Conservation (phyloP, 108 stramenopile genomes). For the Cylindrotheca closterium region DNA sequence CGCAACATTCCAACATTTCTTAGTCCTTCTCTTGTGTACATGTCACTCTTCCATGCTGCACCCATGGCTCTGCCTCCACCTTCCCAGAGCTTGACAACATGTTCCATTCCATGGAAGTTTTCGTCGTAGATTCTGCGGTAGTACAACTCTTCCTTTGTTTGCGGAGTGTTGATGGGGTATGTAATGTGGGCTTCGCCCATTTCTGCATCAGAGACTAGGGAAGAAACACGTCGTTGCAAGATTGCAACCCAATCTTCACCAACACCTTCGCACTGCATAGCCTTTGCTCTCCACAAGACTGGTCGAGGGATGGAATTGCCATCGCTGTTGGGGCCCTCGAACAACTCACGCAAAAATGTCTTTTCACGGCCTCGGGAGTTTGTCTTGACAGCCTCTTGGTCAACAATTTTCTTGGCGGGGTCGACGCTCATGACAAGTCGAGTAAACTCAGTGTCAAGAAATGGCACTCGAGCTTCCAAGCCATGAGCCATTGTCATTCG, state of each 20-base stretch:
- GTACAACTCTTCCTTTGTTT: conserved; percentile 81
- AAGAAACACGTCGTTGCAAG: conserved; percentile 61
- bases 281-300: conserved; percentile 79
- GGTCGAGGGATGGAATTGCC: conserved; percentile 62
- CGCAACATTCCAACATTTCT: not conserved
- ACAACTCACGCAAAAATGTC: conserved; percentile 63
- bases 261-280: conserved; percentile 86
- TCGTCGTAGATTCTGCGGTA: conserved; percentile 73
- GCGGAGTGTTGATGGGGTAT: conserved; percentile 72
- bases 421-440: conserved; percentile 67
- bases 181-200: conserved; percentile 53
- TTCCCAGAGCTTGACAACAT: conserved; percentile 29
- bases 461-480: conserved; percentile 80
- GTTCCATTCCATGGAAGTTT: conserved; percentile 57
- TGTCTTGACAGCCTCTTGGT: conserved; percentile 53
- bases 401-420: conserved; percentile 62
- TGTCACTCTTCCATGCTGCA: not conserved
- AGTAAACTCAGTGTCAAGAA: conserved; percentile 73
- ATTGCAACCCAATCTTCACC: conserved; percentile 80
- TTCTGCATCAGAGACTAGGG: conserved; percentile 65
- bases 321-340: conserved; percentile 63
- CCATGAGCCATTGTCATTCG: conserved; percentile 84
- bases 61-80: too few relatives aligned
- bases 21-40: not conserved
- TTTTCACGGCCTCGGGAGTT: conserved; percentile 70